Conservation (phyloP, 1,284 basidiomycete genomes). For the Anthracocystis panici-leucophaei region DNA sequence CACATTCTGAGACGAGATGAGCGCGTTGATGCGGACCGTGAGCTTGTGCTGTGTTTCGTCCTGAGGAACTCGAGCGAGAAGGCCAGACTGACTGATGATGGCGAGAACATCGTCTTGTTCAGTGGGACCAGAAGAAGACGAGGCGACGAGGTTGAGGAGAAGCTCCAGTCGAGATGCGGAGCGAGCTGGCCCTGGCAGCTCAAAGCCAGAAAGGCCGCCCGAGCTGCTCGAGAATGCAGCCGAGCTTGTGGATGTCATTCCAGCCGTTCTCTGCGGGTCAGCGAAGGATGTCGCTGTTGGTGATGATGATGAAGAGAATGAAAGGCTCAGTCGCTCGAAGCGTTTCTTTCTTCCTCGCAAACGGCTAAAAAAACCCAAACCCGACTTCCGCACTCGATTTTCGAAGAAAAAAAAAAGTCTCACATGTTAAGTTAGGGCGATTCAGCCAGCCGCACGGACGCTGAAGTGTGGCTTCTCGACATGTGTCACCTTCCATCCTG, state of each 20-base stretch:
- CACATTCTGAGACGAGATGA: slow-evolving; percentile 45
- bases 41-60: slow-evolving; percentile 50
- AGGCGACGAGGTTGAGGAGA: slow-evolving; percentile 34
- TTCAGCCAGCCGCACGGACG: slow-evolving; percentile 2
- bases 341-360: background rate
- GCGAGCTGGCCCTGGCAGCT: slow-evolving; percentile 32
- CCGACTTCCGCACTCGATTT: slow-evolving; percentile 29
- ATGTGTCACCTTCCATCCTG: background rate
- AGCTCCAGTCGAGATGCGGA: slow-evolving; percentile 31
- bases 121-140: slow-evolving; percentile 14
- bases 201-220: slow-evolving; percentile 10
- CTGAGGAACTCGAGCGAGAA: slow-evolving; percentile 18
- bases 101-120: slow-evolving; percentile 26
- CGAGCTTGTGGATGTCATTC: slow-evolving; percentile 6
- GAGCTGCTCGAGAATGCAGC: slow-evolving; percentile 9
- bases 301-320: slow-evolving; percentile 6
- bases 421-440: slow-evolving; percentile 10
- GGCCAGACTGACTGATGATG: slow-evolving; percentile 36
- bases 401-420: slow-evolving; percentile 17
- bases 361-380: slow-evolving; percentile 17
- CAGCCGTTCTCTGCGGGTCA: background rate
- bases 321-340: background rate
- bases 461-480: slow-evolving; percentile 2
- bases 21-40: slow-evolving; percentile 45
- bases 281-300: background rate